Conservation (phyloP, 192 early-diverging fungal species). For the Coemansia sp. region DNA sequence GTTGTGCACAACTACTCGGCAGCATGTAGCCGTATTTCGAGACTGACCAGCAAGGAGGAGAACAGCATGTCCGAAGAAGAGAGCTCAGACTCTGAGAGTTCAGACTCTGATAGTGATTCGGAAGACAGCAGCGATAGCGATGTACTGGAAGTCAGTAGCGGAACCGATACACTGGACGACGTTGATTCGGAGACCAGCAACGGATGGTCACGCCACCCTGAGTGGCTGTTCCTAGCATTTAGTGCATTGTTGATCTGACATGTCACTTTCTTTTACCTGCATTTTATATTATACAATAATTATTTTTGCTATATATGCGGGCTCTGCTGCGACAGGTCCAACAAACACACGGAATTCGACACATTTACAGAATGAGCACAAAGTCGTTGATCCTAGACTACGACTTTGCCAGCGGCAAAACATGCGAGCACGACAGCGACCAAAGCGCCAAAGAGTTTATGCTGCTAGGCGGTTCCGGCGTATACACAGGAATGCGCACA, state of each 20-base stretch:
- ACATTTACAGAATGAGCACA: conserved; percentile 3
- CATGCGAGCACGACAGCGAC: conserved; percentile 15
- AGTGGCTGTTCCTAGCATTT: neutral
- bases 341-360: neutral
- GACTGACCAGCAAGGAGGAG: neutral
- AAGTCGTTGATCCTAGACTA: conserved; percentile 35
- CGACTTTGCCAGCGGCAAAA: conserved; percentile 15
- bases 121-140: neutral
- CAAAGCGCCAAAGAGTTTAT: conserved; percentile 42
- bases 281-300: neutral
- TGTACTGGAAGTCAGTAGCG: too few species aligned
- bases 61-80: neutral
- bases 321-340: neutral
- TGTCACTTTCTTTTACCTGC: neutral
- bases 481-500: conserved; percentile 51
- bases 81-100: neutral
- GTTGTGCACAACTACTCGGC: conserved; percentile 37
- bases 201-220: neutral
- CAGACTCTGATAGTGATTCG: neutral
- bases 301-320: conserved; percentile 5
- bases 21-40: conserved; percentile 22
- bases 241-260: neutral
- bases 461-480: conserved; percentile 34
- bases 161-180: neutral
- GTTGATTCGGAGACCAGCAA: neutral